Evolutionary conservation across 2,329 filamentous ascomycete genomes (phyloP), one percentile per base, ranked within the genome.

Genomic region (Dothideomycetes sp.): DNA sequence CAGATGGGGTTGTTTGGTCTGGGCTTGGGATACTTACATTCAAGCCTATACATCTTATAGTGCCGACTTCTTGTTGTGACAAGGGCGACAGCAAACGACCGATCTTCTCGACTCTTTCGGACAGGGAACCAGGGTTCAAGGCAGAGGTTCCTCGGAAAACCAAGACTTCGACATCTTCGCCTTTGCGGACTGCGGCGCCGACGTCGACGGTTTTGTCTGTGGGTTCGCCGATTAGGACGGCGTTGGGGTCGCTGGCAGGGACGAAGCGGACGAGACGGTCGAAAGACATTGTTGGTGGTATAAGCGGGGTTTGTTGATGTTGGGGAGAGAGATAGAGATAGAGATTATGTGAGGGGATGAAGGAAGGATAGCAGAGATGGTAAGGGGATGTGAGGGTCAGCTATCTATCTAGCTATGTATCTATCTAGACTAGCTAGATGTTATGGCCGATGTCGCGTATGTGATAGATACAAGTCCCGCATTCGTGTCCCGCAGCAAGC

Each of bases 131-230:
- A 1, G 74, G 69, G 17, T 58, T 61, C 32, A 80, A 57, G 2
- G 77, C 71, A 2, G 77, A 80, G 1, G 60, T 62, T 13, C 77
- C 76, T 17, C 69, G 73, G 60, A 74, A 79, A 5, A 76, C 63
- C 28, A 65, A 64, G 32, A 76, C 74, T 19, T 64, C 51, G 24
- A 80, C 74, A 28, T 78, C 69, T 46, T 73, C 61, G 24, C 72
- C 72, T 32, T 72, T 67, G 47, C 69, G 68, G 19, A 78, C 56
- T 12, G 75, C 75, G 18, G 68, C 54, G 31, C 76, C 76, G 31
- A 81, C 70, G 51, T 80, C 75, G 22, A 76, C 47, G 8, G 64
- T 55, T 16, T 62, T 55, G 45, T 74, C 67, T 19, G 46, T 41
- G 11, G 46, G 43, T 15, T 48, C 46, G 13, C 46, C 46, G 11